Evolutionary conservation across 2,329 filamentous ascomycete genomes (phyloP).

Genomic region (Alternaria triticimaculans): DNA sequence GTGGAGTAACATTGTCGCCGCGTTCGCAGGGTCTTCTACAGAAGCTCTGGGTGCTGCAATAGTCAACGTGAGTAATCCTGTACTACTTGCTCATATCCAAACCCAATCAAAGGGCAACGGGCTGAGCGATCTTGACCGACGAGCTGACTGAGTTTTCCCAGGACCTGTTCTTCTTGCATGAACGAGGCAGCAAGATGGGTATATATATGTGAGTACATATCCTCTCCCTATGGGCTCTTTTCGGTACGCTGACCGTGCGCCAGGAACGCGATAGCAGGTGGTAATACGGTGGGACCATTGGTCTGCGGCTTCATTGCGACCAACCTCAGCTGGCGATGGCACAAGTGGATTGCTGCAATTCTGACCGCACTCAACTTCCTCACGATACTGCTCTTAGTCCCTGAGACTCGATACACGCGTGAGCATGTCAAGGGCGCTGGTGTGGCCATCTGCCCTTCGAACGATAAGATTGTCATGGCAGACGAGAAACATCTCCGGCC

Average conservation of each 20-base stretch:
- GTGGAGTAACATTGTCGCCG: constrained; percentile 55
- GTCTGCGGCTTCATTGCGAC: constrained; percentile 50
- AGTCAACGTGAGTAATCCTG: constrained; percentile 37
- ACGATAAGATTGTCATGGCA: constrained; percentile 19
- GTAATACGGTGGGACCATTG: constrained; percentile 50
- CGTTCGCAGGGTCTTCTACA: constrained; percentile 54
- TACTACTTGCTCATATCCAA: not conserved
- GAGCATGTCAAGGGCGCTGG: constrained; percentile 6
- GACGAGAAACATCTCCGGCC: constrained; percentile 8
- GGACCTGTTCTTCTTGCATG: constrained; percentile 42
- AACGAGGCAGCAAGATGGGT: constrained; percentile 46
- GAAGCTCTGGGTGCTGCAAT: constrained; percentile 54
- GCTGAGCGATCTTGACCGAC: not conserved
- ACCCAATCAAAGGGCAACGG: not conserved
- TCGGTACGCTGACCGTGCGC: not conserved
- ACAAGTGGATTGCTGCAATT: constrained; percentile 45
- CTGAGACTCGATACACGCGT: constrained; percentile 48
- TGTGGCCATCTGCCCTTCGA: constrained; percentile 2
- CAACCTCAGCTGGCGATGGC: constrained; percentile 47
- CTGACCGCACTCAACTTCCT: constrained; percentile 43
- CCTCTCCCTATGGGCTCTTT: not conserved
- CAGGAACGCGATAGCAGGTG: constrained; percentile 44
- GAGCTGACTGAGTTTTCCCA: not conserved
- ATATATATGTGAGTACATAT: constrained; percentile 41
- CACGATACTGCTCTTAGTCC: constrained; percentile 45